Evolutionary conservation across 1,139 yeast genomes (phyloP), one percentile per base, ranked within the genome.

Genomic region (Debaryomyces sp.): DNA sequence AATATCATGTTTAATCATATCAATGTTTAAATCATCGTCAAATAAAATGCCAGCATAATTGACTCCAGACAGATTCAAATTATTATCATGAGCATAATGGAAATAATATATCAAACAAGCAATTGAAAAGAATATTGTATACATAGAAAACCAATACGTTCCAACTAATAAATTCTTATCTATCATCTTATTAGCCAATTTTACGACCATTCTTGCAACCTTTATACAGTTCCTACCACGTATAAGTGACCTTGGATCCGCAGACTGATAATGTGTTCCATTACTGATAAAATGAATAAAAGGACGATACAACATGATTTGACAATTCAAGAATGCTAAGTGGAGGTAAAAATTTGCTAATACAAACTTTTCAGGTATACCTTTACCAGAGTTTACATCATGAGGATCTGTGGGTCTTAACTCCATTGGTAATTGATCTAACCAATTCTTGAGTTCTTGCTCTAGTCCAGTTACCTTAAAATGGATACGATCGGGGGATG

Each of bases 81-180:
- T 59, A 39, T 66, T 64, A 56, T 73, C 71, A 55, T 75, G 73
- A 5, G 80, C 80, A 64, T 88, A 95, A 65, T 89, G 96, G 50
- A 85, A 88, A 62, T 89, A 91, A 61, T 87, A 91, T 8, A 89
- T 84, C 58, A 91, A 74, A 58, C 96, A 89, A 0, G 97, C 96
- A 48, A 91, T 91, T 3, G 96, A 85, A 63, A 89, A 91, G 64
- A 91, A 91, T n/a, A 91, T 87, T 0, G 97, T 89, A 64, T 91
- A 91, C 66, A 88, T 87, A 13, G 95, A 86, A 63, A 90, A 91
- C 97, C 97, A 90, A 64, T 91, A 91, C 2, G 96, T 89, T 1
- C 97, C 97, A 52, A 88, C 83, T 48, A 91, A 73, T 61, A 89
- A 77, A 52, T 87, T 79, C 53, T 84, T 84, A 54, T 82, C 82